Conservation (phyloP, 805 yeast genomes). For the Metschnikowia bowlesiae region DNA sequence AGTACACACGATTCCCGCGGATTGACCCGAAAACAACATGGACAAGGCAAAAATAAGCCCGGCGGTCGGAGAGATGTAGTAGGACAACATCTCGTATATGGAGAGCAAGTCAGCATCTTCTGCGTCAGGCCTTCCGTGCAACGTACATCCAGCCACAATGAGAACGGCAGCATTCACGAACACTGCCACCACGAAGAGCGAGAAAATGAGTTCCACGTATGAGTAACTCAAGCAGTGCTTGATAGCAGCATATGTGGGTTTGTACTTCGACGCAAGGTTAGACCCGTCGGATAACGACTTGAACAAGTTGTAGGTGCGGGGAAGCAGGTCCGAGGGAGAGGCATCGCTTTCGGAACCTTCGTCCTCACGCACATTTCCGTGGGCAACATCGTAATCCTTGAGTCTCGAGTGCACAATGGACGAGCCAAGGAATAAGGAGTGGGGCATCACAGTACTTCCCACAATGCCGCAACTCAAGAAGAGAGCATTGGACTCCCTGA, state of each 20-base stretch:
- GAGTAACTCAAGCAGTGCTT: slow-evolving; percentile 39
- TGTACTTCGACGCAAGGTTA: slow-evolving; percentile 28
- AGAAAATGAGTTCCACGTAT: slow-evolving; percentile 36
- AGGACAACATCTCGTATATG: slow-evolving; percentile 41
- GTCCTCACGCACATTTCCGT: slow-evolving; percentile 19
- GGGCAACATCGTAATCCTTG: slow-evolving; percentile 37
- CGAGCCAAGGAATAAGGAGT: slow-evolving; percentile 41
- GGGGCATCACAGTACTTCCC: slow-evolving; percentile 48
- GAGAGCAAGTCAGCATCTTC: slow-evolving; percentile 43
- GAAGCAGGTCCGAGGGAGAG: slow-evolving; percentile 8
- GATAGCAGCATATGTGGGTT: slow-evolving; percentile 41
- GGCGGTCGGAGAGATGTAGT: slow-evolving; percentile 42
- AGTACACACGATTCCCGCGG: slow-evolving; percentile 46
- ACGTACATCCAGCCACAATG: slow-evolving; percentile 42
- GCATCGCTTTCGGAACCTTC: neutral
- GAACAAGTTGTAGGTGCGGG: slow-evolving; percentile 18
- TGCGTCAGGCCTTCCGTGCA: slow-evolving; percentile 42
- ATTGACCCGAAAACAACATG: slow-evolving; percentile 44
- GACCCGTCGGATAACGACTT: slow-evolving; percentile 28
- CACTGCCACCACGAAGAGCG: slow-evolving; percentile 40
- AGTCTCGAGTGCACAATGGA: slow-evolving; percentile 42
- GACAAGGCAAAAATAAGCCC: slow-evolving; percentile 43
- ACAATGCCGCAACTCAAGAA: slow-evolving; percentile 44
- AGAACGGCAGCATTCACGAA: slow-evolving; percentile 43
- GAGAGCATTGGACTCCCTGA: slow-evolving; percentile 35